These are phyloP conservation scores for Xylaria sp. DNA, from an alignment of 2,329 filamentous ascomycete species.

Conservation along the genomic window DNA sequence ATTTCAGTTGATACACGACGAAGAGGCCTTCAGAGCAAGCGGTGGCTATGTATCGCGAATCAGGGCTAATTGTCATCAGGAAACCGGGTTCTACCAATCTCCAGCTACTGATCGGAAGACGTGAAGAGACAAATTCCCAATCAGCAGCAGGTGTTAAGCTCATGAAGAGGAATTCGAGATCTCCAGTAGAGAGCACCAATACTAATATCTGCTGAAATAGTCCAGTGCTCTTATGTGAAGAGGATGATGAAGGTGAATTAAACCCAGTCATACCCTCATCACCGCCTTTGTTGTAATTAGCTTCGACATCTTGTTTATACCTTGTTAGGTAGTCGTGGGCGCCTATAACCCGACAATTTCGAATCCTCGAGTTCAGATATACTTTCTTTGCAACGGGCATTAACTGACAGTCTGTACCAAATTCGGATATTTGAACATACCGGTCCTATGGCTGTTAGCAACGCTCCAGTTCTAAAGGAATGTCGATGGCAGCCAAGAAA, in stretches of 20 bases:
- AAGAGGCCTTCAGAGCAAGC: constrained; percentile 77
- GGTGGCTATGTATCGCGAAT: constrained; percentile 74
- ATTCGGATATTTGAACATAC: constrained; percentile 83
- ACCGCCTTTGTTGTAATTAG: constrained; percentile 44
- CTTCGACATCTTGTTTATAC: constrained; percentile 40
- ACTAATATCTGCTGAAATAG: constrained; percentile 82
- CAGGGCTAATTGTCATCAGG: constrained; percentile 81
- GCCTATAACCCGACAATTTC: constrained; percentile 82
- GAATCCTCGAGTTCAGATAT: constrained; percentile 82
- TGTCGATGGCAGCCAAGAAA: not conserved
- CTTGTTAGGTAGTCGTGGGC: constrained; percentile 55
- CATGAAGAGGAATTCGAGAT: constrained; percentile 82
- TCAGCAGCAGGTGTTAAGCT: constrained; percentile 56
- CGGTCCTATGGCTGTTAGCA: constrained; percentile 66
- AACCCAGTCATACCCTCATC: constrained; percentile 54
- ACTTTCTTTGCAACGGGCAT: constrained; percentile 80
- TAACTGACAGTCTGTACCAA: constrained; percentile 75
- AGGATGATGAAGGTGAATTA: constrained; percentile 33
- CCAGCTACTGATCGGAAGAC: constrained; percentile 67
- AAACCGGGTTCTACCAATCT: constrained; percentile 69
- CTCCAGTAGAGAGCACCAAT: constrained; percentile 77
- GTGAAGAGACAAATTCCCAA: constrained; percentile 70
- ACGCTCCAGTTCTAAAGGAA: not conserved
- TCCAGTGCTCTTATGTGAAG: constrained; percentile 28
- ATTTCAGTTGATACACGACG: constrained; percentile 75